A percentile compares a stretch with the other conserved stretches of the same genome.
Conservation (phyloP, 2,329 filamentous ascomycete genomes). For the Pseudocercospora eumusae region DNA sequence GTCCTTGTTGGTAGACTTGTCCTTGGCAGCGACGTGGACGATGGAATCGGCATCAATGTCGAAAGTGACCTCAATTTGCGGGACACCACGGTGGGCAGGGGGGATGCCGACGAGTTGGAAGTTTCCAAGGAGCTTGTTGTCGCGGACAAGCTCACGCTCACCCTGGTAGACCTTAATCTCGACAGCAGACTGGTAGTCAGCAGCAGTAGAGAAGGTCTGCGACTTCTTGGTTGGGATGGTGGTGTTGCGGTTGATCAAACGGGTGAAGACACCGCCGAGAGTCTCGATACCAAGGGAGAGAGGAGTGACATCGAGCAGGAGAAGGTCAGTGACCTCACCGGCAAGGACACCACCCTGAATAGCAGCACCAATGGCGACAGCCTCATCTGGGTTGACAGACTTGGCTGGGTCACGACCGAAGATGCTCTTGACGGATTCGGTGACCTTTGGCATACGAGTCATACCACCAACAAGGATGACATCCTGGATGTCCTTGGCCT, state of each 20-base stretch:
- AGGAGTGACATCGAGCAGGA: conserved; percentile 93
- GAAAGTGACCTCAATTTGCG: conserved; percentile 96
- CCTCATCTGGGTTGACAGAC: conserved; percentile 98
- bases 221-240: conserved; percentile 99
- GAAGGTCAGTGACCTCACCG: conserved; percentile 93
- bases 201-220: conserved; percentile 94
- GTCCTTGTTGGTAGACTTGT: conserved; percentile 99
- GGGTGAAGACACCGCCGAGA: conserved; percentile 94
- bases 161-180: conserved; percentile 99
- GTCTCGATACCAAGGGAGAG: conserved; percentile 98
- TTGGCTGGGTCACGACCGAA: conserved; percentile 96
- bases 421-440: conserved; percentile 92
- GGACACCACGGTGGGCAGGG: conserved; percentile 91
- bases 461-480: conserved; percentile 98
- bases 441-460: conserved; percentile 99
- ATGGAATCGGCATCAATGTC: conserved; percentile 98
- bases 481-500: conserved; percentile 93
- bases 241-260: conserved; percentile 98
- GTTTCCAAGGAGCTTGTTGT: conserved; percentile 99
- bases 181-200: conserved; percentile 97
- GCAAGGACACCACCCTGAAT: conserved; percentile 96
- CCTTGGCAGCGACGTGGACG: conserved; percentile 96
- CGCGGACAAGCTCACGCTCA: conserved; percentile 97
- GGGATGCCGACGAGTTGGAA: conserved; percentile 99
- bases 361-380: conserved; percentile 94